Evolutionary conservation across 768 basidiomycete genomes (phyloP), one percentile per base, ranked within the genome.

Genomic region (Hygrocybe coccinea): DNA sequence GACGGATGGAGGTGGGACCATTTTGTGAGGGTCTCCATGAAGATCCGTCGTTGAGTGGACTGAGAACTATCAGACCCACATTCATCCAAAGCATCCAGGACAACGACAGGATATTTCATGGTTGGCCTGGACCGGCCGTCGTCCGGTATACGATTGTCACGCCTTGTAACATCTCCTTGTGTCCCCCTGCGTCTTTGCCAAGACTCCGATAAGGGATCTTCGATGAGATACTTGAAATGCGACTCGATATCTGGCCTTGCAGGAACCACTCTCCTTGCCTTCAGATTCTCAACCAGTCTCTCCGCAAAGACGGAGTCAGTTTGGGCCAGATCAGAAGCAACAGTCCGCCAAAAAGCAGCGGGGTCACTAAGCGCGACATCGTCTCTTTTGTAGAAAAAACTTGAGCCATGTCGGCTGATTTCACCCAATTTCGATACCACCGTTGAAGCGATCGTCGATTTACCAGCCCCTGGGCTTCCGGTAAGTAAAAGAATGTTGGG

Each of bases 81-180:
- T 24, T 44, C 43, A 24, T 44, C 43, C 6, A 69, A 45, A 0
- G 65, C 68, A 55, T 69, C 67, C 14, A 69, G 57, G n/a, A 67
- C 58, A 37, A 69, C 33, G 33, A 67, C 41, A 5, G 50, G 51
- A 14, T 11, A 25, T n/a, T 29, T 21, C 12, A 17, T 29, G 8
- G 29, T 29, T 4, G 8, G 8, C 8, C 29, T 29, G 3, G 4
- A 3, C 29, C 29, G 29, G 8, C 3, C 3, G 8, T 29, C 4
- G 4, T 29, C 8, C 29, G 29, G 8, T 8, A 4, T 29, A 8
- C 29, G 29, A 3, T 8, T 29, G 4, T 8, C 29, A 8, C 8
- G 8, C 4, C 8, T 29, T n/a, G n/a, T n/a, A n/a, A n/a, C n/a
- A n/a, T n/a, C n/a, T n/a, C n/a, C n/a, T n/a, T n/a, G n/a, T n/a